A percentile compares a stretch with the other conserved stretches of the same genome.
These are phyloP conservation scores for Choanephora cucurbitarum DNA, from an alignment of 371 early-diverging fungal genomes.

Conservation along the genomic window DNA sequence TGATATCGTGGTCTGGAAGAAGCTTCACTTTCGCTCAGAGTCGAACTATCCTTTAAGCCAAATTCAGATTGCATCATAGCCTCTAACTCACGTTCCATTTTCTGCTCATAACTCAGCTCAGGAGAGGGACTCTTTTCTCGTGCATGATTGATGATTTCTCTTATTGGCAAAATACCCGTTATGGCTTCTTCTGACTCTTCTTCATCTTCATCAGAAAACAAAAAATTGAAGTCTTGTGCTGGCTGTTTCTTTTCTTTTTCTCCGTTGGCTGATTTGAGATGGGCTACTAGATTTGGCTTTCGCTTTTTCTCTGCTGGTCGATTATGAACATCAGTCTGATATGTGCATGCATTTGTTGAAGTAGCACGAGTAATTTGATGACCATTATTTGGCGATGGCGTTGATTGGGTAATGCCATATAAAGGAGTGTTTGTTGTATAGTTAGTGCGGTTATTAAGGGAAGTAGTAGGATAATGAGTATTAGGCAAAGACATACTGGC, in stretches of 20 bases:
- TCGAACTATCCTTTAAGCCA: constrained; percentile 1
- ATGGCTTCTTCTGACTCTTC: background rate
- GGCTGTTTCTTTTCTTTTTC: constrained; percentile 10
- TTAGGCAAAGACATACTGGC: no score
- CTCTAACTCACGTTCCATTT: constrained; percentile 25
- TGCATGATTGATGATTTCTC: background rate
- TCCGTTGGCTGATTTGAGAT: constrained; percentile 25
- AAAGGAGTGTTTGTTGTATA: background rate
- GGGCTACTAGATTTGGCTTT: constrained; percentile 25
- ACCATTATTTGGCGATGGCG: background rate
- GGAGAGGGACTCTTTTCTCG: constrained; percentile 15
- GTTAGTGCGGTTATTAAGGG: background rate
- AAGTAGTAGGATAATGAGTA: background rate
- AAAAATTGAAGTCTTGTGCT: constrained; percentile 7
- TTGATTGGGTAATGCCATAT: background rate
- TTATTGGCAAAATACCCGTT: constrained; percentile 1
- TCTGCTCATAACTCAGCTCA: constrained; percentile 18
- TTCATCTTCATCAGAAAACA: constrained; percentile 25
- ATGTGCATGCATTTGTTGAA: background rate
- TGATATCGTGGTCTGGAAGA: constrained; percentile 18
- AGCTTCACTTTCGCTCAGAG: background rate
- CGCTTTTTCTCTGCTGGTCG: constrained; percentile 18
- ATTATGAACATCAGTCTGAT: background rate
- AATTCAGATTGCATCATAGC: constrained; percentile 25
- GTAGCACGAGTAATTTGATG: background rate